Conservation (phyloP, 2,329 filamentous ascomycete species). For the Metarhizium robertsii region DNA sequence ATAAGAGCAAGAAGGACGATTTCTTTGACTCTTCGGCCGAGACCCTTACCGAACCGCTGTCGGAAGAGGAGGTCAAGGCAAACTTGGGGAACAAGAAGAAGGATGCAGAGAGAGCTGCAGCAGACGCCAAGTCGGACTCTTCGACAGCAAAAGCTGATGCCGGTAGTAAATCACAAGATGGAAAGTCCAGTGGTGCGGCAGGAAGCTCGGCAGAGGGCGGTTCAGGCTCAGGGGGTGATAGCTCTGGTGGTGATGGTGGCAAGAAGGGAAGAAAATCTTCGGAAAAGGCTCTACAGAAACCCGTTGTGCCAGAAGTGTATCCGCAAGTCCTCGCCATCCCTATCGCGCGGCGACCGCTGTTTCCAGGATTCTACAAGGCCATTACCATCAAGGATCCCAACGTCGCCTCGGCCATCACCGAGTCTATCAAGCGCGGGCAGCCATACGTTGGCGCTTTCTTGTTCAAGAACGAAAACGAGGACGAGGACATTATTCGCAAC, state of each 20-base stretch:
- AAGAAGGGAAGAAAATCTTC: constrained; percentile 62
- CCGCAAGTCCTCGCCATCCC: constrained; percentile 97
- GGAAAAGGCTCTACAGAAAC: constrained; percentile 78
- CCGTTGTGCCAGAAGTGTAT: constrained; percentile 86
- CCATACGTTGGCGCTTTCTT: constrained; percentile 95
- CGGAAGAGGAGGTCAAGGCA: constrained; percentile 43
- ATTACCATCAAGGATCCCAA: constrained; percentile 92
- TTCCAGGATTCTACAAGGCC: constrained; percentile 97
- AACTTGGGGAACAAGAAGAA: constrained; percentile 38
- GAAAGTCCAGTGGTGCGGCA: constrained; percentile 31
- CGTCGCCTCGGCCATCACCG: constrained; percentile 84
- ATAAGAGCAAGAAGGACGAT: constrained; percentile 29
- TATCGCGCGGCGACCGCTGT: constrained; percentile 85
- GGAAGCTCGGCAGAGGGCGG: constrained; percentile 47
- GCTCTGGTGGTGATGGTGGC: constrained; percentile 49
- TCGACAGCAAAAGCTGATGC: constrained; percentile 37
- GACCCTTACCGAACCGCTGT: constrained; percentile 33
- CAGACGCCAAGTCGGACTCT: constrained; percentile 33
- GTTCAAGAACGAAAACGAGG: constrained; percentile 91
- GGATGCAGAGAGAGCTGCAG: constrained; percentile 35
- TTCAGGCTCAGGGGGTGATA: constrained; percentile 41
- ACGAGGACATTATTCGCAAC: constrained; percentile 87
- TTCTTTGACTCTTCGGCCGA: constrained; percentile 42
- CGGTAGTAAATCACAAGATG: constrained; percentile 34
- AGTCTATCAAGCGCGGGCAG: constrained; percentile 94